These are phyloP conservation scores for Saccharomycopsis oosterbeekiorum DNA, from an alignment of 805 yeast species.

Conservation along the genomic window DNA sequence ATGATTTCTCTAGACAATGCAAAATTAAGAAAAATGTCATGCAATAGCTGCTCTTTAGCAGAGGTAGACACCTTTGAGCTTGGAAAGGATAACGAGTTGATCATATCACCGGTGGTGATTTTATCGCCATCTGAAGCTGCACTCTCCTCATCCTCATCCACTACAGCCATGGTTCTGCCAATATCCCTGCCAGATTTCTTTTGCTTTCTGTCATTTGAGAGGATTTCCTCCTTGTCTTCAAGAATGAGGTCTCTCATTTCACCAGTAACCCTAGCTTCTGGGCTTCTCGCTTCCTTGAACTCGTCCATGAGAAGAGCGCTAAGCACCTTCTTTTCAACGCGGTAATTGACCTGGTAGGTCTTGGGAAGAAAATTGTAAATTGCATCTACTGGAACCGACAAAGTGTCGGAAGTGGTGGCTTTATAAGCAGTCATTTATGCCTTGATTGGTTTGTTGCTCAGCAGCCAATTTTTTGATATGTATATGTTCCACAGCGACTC, in stretches of 20 bases:
- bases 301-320: neutral
- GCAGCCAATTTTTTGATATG: no score
- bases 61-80: slow-evolving; percentile 9
- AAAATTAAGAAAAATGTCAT: slow-evolving; percentile 1
- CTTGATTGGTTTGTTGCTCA: no score
- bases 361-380: slow-evolving; percentile 8
- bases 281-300: neutral
- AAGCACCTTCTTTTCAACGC: neutral
- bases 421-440: slow-evolving; percentile 1
- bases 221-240: neutral
- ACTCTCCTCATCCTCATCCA: neutral
- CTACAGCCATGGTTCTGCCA: neutral
- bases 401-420: neutral
- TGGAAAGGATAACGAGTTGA: slow-evolving; percentile 2
- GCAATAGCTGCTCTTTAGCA: slow-evolving; percentile 6
- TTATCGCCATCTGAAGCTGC: neutral
- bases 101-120: neutral
- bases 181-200: neutral
- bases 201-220: neutral
- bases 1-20: neutral
- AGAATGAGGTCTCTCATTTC: neutral
- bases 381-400: slow-evolving; percentile 5
- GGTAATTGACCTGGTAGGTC: neutral
- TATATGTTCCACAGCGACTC: no score
- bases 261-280: neutral